These are phyloP conservation scores for Mollisiaceae sp. DNA, from an alignment of 2,329 filamentous ascomycete species.

Conservation along the genomic window DNA sequence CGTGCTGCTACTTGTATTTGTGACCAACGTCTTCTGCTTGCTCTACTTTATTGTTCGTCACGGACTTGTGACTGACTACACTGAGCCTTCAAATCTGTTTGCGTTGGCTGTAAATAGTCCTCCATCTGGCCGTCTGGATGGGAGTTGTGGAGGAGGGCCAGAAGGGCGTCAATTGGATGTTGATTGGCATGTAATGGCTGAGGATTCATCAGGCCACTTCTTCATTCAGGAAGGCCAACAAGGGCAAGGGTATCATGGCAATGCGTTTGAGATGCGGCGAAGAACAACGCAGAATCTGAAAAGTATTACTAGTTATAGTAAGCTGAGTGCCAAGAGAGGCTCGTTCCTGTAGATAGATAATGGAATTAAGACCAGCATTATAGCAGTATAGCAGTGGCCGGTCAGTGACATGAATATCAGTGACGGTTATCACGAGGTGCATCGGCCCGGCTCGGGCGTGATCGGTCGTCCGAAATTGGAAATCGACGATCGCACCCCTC, in stretches of 20 bases:
- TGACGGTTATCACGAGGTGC: not conserved
- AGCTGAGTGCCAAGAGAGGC: conserved; percentile 31
- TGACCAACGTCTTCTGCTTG: conserved; percentile 70
- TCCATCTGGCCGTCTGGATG: conserved; percentile 54
- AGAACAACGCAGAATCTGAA: conserved; percentile 17
- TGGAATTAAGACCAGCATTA: not conserved
- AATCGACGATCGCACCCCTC: not conserved
- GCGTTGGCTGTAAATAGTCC: conserved; percentile 71
- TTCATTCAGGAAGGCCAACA: conserved; percentile 53
- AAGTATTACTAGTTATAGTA: conserved; percentile 32
- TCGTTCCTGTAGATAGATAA: conserved; percentile 29
- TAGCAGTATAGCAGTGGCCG: not conserved
- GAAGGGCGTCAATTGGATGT: conserved; percentile 41
- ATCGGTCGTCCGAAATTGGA: not conserved
- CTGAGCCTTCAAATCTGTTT: conserved; percentile 78
- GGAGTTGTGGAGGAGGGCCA: conserved; percentile 61
- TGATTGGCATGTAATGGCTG: conserved; percentile 50
- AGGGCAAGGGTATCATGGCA: not conserved
- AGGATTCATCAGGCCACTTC: conserved; percentile 56
- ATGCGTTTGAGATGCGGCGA: conserved; percentile 24
- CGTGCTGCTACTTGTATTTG: conserved; percentile 67
- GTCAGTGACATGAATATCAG: not conserved
- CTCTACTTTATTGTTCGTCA: conserved; percentile 60
- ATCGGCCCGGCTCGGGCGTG: no score
- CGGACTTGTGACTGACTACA: conserved; percentile 77